Evolutionary conservation across 306 rosid species (phyloP).

Genomic region (Glycine soja): DNA sequence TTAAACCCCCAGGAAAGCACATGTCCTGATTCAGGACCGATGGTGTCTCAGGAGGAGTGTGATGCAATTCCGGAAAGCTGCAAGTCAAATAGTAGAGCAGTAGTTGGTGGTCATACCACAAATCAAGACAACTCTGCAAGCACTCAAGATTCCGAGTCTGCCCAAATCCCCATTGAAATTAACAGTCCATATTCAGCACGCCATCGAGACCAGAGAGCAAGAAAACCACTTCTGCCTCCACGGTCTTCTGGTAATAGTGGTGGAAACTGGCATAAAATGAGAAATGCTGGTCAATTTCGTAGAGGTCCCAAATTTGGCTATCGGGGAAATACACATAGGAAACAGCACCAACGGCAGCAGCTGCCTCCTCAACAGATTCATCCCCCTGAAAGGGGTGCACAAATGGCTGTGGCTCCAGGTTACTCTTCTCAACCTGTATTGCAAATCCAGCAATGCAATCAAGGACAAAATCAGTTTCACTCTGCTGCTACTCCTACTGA

Average conservation of each 20-base stretch:
- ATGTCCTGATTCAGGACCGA: constrained; percentile 45
- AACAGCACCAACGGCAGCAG: constrained; percentile 53
- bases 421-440: constrained; percentile 49
- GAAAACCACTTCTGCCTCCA: constrained; percentile 49
- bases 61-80: constrained; percentile 56
- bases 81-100: constrained; percentile 46
- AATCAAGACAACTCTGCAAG: constrained; percentile 54
- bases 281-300: constrained; percentile 54
- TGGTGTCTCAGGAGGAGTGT: constrained; percentile 41
- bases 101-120: constrained; percentile 46
- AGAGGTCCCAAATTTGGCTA: constrained; percentile 58
- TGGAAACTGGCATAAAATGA: constrained; percentile 58
- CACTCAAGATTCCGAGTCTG: constrained; percentile 56
- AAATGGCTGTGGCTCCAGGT: constrained; percentile 55
- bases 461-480: constrained; percentile 65
- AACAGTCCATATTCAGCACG: constrained; percentile 51
- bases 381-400: constrained; percentile 55
- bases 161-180: constrained; percentile 52
- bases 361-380: constrained; percentile 54
- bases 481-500: constrained; percentile 50
- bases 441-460: constrained; percentile 64
- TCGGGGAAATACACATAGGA: constrained; percentile 57
- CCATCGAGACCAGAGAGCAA: constrained; percentile 49
- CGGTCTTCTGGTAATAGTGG: constrained; percentile 46
- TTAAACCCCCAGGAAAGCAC: constrained; percentile 47